Evolutionary conservation across 345 rosid genomes (phyloP).

Genomic region (Ceriops tagal): DNA sequence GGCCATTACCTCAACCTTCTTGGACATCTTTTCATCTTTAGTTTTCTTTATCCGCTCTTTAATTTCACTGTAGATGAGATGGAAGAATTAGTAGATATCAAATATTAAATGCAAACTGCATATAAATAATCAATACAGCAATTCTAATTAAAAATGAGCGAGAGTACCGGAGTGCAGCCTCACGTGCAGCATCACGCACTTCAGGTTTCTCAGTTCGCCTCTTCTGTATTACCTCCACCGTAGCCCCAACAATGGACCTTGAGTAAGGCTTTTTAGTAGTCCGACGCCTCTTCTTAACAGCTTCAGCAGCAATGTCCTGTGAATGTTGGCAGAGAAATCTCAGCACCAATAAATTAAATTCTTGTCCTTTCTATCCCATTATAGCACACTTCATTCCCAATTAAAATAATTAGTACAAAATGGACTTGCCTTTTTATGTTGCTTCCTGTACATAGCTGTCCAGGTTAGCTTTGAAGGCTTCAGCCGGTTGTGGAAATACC

Average conservation of each 20-base stretch:
- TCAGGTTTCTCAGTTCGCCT: background rate
- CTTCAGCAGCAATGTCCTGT: background rate
- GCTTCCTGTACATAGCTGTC: background rate
- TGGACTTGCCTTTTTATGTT: background rate
- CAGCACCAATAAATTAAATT: no score
- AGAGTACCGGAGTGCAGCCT: background rate
- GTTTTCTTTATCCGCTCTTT: no score
- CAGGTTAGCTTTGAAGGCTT: background rate
- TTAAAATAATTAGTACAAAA: background rate
- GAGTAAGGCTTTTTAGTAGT: slow-evolving; percentile 1
- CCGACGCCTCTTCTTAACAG: background rate
- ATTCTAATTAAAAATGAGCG: no score
- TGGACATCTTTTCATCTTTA: no score
- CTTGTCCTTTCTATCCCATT: no score
- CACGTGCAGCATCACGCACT: background rate
- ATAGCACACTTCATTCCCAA: background rate
- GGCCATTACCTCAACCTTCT: no score
- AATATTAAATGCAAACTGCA: no score
- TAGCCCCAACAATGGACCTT: background rate
- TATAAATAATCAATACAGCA: no score
- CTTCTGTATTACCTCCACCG: background rate
- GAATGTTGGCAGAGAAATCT: no score
- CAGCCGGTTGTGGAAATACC: background rate
- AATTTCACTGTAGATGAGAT: no score
- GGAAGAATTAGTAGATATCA: no score